Base-by-base conservation (phyloP, 345 rosid genomes). In the Physaria fendleri region DNA sequence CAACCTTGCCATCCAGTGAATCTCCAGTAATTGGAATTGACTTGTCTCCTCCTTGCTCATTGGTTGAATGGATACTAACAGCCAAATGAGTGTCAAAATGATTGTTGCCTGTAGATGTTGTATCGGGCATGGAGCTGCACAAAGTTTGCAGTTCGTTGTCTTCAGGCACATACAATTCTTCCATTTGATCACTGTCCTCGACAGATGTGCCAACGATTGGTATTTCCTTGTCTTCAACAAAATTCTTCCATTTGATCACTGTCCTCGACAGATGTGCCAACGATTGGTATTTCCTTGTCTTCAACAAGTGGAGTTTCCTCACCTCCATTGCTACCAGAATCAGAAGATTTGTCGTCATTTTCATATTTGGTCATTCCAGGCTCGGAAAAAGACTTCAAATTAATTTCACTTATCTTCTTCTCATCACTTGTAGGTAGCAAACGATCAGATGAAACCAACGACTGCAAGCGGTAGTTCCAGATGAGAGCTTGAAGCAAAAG, bases 391-490 rank as follows among this genome's bases (percentile, higher is more conserved):
- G 64, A 60, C 51, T 74, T 66, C 14, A 32, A 30, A 15, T 33
- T 63, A 56, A 51, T 71, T 55, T 74, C 77, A 41, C 33, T 62
- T 66, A 59, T 77, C 55, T 68, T 76, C 58, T 50, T 32, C 53
- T 72, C 62, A 67, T 59, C 74, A 54, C 56, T 21, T 29, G 64
- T 52, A 34, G 78, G 70, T 53, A 64, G 53, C 17, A 76, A 72
- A 60, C 80, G 74, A 71, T 75, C 78, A 71, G 77, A 76, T 64
- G 44, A 77, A 20, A 77, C 71, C 35, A 93, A 77, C 11, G 88
- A 81, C 68, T 82, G 77, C 67, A 93, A 42, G 16, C 97, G 88
- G 18, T 56, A 45, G 75, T 90, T 82, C 99, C 99, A 93, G 51
- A 85, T 68, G 65, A 43, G 71, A 33, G 97, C 80, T 74, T 77